These are phyloP conservation scores for Colletotrichum camelliae DNA, from an alignment of 2,329 filamentous ascomycete species.

Conservation along the genomic window DNA sequence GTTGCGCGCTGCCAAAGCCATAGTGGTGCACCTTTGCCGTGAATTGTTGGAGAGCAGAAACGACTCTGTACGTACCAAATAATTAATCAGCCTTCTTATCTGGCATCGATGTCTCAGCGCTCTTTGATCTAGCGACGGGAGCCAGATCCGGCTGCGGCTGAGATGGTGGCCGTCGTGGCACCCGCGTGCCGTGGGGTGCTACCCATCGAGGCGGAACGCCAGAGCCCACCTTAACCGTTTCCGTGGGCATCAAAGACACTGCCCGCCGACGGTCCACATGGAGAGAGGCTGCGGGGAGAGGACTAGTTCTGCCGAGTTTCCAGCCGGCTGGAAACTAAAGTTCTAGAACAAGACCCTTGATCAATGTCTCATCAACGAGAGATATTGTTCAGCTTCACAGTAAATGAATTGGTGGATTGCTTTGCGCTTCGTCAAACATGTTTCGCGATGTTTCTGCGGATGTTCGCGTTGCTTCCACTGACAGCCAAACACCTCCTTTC, in stretches of 20 bases:
- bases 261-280: not conserved
- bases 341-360: not conserved
- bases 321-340: not conserved
- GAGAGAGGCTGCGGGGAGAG: not conserved
- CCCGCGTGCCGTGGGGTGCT: not conserved
- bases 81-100: not conserved
- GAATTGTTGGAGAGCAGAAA: not conserved
- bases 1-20: not conserved
- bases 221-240: not conserved
- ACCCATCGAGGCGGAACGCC: not conserved
- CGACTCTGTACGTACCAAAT: not conserved
- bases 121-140: not conserved
- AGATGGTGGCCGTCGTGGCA: not conserved
- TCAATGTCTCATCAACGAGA: not conserved
- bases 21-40: rapidly evolving
- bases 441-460: not conserved
- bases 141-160: not conserved
- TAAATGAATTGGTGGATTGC: not conserved
- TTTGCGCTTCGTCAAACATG: not conserved
- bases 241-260: not conserved
- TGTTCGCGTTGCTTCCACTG: not conserved
- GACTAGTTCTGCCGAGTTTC: not conserved
- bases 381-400: too few relatives aligned
- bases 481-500: not conserved
- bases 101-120: not conserved